Conservation (phyloP, 176 grass and related monocot species). For the Avena atlantica region DNA sequence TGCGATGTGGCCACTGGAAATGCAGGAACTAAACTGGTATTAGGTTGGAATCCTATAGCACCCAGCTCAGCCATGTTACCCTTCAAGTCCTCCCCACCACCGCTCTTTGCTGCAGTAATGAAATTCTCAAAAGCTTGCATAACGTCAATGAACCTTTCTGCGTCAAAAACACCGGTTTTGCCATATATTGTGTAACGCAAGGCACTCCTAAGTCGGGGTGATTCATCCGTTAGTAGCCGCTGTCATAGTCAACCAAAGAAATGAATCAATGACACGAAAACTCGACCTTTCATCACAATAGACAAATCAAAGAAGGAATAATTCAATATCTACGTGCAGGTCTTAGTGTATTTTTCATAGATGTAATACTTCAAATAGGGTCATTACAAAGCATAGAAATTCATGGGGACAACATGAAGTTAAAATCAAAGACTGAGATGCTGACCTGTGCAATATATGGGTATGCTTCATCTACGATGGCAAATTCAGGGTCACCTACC, state of each 20-base stretch:
- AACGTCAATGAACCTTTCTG: conserved; percentile 97
- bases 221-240: conserved; percentile 97
- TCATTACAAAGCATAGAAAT: not conserved
- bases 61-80: conserved; percentile 88
- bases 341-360: not conserved
- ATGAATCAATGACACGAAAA: conserved; percentile 22
- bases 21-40: conserved; percentile 64
- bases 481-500: conserved; percentile 98
- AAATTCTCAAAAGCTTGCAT: conserved; percentile 99
- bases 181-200: conserved; percentile 97
- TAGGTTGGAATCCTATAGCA: conserved; percentile 71
- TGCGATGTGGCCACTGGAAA: conserved; percentile 66
- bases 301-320: conserved; percentile 16
- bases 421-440: conserved; percentile 13
- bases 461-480: conserved; percentile 98
- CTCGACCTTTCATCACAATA: not conserved
- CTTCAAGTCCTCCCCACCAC: conserved; percentile 85
- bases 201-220: conserved; percentile 79
- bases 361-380: not conserved
- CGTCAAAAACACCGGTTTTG: conserved; percentile 87
- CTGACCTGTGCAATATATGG: conserved; percentile 92
- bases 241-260: conserved; percentile 46
- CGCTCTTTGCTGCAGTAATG: conserved; percentile 88
- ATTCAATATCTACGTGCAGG: not conserved
- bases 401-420: not conserved